Conservation (phyloP, 345 rosid genomes). For the Pseudoturritis turrita region DNA sequence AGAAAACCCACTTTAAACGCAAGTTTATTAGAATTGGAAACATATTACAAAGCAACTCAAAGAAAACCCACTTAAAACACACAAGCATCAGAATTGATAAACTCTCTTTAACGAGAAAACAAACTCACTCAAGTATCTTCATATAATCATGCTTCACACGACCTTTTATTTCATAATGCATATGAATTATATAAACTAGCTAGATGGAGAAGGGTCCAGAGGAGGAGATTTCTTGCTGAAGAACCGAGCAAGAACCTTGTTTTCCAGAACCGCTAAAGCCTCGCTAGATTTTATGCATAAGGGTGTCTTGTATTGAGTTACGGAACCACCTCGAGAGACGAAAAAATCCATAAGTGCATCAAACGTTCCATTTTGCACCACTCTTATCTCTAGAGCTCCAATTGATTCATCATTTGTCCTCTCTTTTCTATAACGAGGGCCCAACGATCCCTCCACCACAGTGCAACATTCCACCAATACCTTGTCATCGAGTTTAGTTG, state of each 20-base stretch:
- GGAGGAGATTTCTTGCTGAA: not conserved
- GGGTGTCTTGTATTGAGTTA: conserved; percentile 63
- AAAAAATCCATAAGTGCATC: conserved; percentile 57
- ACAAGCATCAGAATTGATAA: not conserved
- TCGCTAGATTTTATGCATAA: conserved; percentile 43
- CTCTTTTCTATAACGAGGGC: conserved; percentile 41
- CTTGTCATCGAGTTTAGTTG: conserved; percentile 25
- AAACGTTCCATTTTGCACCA: conserved; percentile 49
- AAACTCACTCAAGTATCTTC: no score
- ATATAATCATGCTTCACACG: not conserved
- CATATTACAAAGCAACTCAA: not conserved
- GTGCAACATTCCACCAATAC: conserved; percentile 57
- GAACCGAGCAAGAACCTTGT: not conserved
- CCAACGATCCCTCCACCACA: conserved; percentile 46
- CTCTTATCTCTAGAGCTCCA: conserved; percentile 58
- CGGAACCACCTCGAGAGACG: conserved; percentile 47
- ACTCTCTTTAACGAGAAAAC: no score
- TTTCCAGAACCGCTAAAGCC: conserved; percentile 7
- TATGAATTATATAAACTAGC: not conserved
- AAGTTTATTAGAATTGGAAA: no score
- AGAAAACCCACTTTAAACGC: not conserved
- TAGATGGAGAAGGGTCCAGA: not conserved
- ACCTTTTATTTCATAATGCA: not conserved
- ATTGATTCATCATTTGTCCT: conserved; percentile 40
- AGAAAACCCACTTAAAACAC: not conserved